These are phyloP conservation scores for Pyrenophora teres DNA, from an alignment of 2,329 filamentous ascomycete species.

Conservation along the genomic window DNA sequence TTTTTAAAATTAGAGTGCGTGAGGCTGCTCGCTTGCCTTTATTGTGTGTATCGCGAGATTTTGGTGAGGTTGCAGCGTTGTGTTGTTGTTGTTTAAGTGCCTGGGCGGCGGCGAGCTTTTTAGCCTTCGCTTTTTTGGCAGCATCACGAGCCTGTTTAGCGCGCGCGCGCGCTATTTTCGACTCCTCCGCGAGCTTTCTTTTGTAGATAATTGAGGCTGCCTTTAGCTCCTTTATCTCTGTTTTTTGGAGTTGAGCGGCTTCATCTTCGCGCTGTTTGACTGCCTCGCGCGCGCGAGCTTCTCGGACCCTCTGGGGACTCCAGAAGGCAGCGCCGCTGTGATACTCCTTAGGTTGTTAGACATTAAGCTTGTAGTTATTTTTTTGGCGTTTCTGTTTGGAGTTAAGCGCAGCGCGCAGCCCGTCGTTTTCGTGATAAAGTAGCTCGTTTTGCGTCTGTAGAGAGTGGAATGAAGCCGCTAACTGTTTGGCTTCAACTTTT, in stretches of 20 bases:
- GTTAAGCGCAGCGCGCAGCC: not conserved
- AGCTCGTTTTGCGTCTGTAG: not conserved
- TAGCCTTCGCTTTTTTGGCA: not conserved
- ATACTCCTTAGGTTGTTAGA: not conserved
- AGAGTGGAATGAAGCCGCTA: not conserved
- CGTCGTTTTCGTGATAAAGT: not conserved
- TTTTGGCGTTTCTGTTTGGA: not conserved
- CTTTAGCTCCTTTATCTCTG: not conserved
- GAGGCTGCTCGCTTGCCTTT: not conserved
- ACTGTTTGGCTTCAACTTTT: not conserved
- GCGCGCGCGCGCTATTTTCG: not conserved
- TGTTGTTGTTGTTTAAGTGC: slow-evolving; percentile 1
- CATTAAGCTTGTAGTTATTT: not conserved
- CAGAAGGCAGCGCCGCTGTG: not conserved
- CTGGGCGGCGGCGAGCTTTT: not conserved
- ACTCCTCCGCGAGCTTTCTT: not conserved
- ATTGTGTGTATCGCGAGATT: not conserved
- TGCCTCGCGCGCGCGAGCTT: not conserved
- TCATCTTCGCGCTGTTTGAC: not conserved
- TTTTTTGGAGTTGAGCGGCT: not conserved
- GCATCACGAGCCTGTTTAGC: not conserved
- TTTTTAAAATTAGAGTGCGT: not conserved
- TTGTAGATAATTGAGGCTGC: slow-evolving; percentile 33
- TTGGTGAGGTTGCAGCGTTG: not conserved
- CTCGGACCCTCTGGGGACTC: not conserved